Base-by-base conservation (phyloP, 1,284 basidiomycete species). In the Apiotrichum montevideense region DNA sequence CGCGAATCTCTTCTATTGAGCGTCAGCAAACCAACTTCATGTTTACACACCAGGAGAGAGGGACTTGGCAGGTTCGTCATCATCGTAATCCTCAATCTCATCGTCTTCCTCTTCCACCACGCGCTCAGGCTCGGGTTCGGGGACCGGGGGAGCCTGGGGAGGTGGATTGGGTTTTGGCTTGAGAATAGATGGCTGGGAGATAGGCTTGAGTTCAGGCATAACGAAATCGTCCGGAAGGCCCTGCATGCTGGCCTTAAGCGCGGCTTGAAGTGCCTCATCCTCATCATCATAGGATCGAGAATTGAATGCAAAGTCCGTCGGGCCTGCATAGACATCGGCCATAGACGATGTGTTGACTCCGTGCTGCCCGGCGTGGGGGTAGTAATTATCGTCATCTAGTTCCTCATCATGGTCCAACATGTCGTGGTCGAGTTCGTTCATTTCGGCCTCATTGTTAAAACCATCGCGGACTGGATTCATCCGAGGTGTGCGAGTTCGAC, bases 261-360 rank as follows among this genome's bases (percentile, higher is more conserved):
- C 91, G 29, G 88, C 88, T 73, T 93, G 87, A 40, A 94, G 77
- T 67, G 89, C 87, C 39, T 81, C 84, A 65, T 95, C 90, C 63
- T 93, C 90, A 63, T 93, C 88, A 64, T 92, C 90, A 64, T 91
- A 88, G 46, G 68, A 66, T 49, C 78, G 61, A 29, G 67, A 63
- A 21, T 74, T 59, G 45, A 62, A 64, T 33, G 66, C 52, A 53
- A 75, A 73, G 58, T 74, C 70, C 29, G 63, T 68, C 8, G 70
- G 69, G 34, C 62, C 69, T 33, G 51, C 51, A 47, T 67, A 63
- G 6, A 52, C 54, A 29, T 29, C 3, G 29, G 29, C 29, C 29
- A 29, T 29, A 29, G 29, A 29, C 3, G 29, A 29, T 29, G 29
- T 3, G 50, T 66, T 59, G 9, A 43, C 21, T 14, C 48, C 32